These are phyloP conservation scores for Phytophthora megakarya DNA, from an alignment of 352 stramenopile species.

Conservation along the genomic window DNA sequence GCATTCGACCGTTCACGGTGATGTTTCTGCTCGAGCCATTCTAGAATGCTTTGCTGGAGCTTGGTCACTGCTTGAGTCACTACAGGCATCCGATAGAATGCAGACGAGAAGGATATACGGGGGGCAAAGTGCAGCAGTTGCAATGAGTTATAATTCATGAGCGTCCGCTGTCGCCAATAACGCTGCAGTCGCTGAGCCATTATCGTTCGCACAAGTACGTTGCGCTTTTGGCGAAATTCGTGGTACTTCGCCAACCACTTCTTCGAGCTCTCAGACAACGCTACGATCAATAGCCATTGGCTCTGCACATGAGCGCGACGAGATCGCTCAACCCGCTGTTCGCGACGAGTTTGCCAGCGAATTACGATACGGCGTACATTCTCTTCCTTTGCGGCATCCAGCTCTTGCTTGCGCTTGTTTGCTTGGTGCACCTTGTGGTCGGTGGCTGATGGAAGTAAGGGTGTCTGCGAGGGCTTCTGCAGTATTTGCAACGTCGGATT, in stretches of 20 bases:
- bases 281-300: constrained; percentile 61
- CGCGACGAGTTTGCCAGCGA: constrained; percentile 57
- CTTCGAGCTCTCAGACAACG: constrained; percentile 39
- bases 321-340: constrained; percentile 39
- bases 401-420: constrained; percentile 54
- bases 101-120: constrained; percentile 34
- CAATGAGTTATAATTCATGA: constrained; percentile 33
- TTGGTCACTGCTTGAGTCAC: constrained; percentile 49
- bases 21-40: constrained; percentile 45
- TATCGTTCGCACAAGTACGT: constrained; percentile 39
- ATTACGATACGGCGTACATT: constrained; percentile 42
- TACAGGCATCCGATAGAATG: constrained; percentile 57
- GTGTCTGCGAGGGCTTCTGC: constrained; percentile 56
- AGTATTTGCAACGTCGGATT: constrained; percentile 42
- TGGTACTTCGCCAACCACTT: constrained; percentile 52
- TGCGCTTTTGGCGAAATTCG: constrained; percentile 46
- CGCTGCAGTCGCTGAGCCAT: constrained; percentile 64
- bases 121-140: constrained; percentile 22
- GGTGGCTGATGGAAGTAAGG: constrained; percentile 56
- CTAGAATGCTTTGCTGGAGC: constrained; percentile 48
- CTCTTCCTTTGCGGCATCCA: constrained; percentile 50
- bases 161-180: constrained; percentile 50
- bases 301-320: constrained; percentile 50
- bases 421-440: constrained; percentile 58
- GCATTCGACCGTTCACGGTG: constrained; percentile 24